phyloP scores from a whole-genome alignment of 768 basidiomycete species.

The Pseudohyphozyma bogoriensis region DNA sequence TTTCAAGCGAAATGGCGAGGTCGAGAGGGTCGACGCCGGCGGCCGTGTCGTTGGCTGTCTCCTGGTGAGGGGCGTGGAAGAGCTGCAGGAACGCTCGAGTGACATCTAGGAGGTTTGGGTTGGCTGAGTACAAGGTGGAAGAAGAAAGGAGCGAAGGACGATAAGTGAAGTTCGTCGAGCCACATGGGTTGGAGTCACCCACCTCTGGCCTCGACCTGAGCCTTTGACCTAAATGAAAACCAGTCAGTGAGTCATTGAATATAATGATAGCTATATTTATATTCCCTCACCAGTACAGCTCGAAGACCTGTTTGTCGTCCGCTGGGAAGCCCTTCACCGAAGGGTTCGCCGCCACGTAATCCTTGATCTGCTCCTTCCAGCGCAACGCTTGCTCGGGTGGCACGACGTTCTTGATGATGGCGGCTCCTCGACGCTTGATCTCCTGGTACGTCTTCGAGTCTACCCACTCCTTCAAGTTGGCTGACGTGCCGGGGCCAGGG shows the following conservation, averaged over 20 bases:
- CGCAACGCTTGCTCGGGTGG: not conserved
- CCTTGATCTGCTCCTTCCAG: not conserved
- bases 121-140: not conserved
- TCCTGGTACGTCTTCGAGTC: not conserved
- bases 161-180: not conserved
- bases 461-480: not conserved
- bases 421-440: not conserved
- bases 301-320: not conserved
- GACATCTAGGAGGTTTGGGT: not conserved
- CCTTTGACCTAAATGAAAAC: no score
- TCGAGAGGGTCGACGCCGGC: not conserved
- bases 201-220: not conserved
- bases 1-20: not conserved
- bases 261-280: no score
- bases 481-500: not conserved
- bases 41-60: not conserved
- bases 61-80: not conserved
- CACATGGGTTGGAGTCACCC: not conserved
- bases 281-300: not conserved
- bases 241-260: no score
- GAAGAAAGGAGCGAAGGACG: no score
- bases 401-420: not conserved
- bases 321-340: not conserved
- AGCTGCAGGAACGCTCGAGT: not conserved
- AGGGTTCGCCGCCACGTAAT: not conserved